Conservation (phyloP, 177 flowering plant species). For the Vitis hybrid region DNA sequence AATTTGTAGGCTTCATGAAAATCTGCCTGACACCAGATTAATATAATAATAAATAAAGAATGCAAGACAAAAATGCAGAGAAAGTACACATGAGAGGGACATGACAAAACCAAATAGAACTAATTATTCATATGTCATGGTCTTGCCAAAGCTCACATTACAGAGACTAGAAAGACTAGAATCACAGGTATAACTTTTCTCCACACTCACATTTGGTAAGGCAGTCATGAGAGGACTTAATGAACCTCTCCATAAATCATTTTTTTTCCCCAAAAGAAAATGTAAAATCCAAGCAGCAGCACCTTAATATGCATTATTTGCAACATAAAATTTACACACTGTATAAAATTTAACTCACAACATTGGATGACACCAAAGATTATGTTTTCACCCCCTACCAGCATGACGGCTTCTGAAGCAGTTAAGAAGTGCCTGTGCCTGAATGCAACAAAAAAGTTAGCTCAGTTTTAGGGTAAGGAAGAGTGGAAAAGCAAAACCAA, state of each 20-base stretch:
- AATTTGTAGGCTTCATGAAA: no score
- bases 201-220: constrained; percentile 13
- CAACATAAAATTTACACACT: constrained; percentile 28
- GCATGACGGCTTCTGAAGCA: constrained; percentile 68
- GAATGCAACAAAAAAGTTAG: constrained; percentile 15
- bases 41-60: not conserved
- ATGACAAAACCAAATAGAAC: not conserved
- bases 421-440: constrained; percentile 83
- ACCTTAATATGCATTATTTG: constrained; percentile 27
- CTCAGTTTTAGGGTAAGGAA: not conserved
- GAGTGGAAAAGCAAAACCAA: not conserved
- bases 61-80: not conserved
- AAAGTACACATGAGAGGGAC: not conserved
- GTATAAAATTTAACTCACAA: constrained; percentile 15
- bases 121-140: not conserved
- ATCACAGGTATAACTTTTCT: constrained; percentile 13
- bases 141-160: not conserved
- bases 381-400: constrained; percentile 47
- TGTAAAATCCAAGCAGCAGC: constrained; percentile 12
- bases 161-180: constrained; percentile 1
- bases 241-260: constrained; percentile 17
- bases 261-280: constrained; percentile 10
- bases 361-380: constrained; percentile 3
- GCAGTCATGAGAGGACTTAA: constrained; percentile 8
- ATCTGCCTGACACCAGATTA: no score